Evolutionary conservation across 805 yeast species (phyloP).

Genomic region (Ogataea zsoltii): DNA sequence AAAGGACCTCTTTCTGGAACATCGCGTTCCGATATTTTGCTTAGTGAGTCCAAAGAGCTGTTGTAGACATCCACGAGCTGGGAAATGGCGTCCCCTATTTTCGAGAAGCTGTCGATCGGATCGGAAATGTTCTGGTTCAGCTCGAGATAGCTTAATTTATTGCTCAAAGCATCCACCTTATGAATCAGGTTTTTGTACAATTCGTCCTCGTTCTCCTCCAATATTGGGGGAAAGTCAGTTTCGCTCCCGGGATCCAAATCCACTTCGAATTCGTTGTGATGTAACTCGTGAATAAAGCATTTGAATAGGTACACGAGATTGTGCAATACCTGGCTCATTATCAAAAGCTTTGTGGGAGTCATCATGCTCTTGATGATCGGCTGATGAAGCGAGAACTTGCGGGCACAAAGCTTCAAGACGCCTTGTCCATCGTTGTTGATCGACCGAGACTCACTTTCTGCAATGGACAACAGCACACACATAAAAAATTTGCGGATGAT

Average conservation of each 20-base stretch:
- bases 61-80: constrained; percentile 19
- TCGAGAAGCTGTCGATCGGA: constrained; percentile 13
- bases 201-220: constrained; percentile 26
- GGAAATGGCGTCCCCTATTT: constrained; percentile 14
- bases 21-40: no score
- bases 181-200: constrained; percentile 14
- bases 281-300: constrained; percentile 18
- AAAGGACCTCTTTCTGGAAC: background rate
- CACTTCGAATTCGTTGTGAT: constrained; percentile 3
- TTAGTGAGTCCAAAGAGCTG: constrained; percentile 3
- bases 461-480: constrained; percentile 24
- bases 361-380: background rate
- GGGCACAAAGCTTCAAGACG: constrained; percentile 14
- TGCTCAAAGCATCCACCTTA: constrained; percentile 20
- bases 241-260: constrained; percentile 7
- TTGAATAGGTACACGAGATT: constrained; percentile 13
- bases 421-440: constrained; percentile 8
- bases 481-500: constrained; percentile 24
- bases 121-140: constrained; percentile 13
- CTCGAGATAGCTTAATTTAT: constrained; percentile 24
- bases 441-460: constrained; percentile 13
- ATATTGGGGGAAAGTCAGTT: constrained; percentile 14
- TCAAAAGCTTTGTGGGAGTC: constrained; percentile 16
- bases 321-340: constrained; percentile 17
- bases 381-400: constrained; percentile 20